Base-by-base conservation (phyloP, 805 yeast genomes). In the Saccharomycopsis sp. region DNA sequence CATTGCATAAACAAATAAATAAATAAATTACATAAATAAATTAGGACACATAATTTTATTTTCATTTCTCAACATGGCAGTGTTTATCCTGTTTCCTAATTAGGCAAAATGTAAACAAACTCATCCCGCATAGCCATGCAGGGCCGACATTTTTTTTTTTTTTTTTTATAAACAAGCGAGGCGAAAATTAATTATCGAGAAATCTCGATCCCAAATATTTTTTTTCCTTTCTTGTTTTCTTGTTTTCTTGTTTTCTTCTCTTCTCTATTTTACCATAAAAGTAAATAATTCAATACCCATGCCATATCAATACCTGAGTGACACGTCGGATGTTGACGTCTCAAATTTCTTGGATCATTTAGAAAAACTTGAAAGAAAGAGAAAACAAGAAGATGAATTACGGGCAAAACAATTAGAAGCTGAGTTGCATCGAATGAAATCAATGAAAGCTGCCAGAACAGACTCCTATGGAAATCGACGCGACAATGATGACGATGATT, bases 301-400 rank as follows among this genome's bases (percentile, higher is more conserved):
- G 42, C 40, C 48, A 5, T 47, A 47, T 38, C 45, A 47, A 21
- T 47, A 47, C 27, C 51, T 43, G 42, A 40, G 39, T 32, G 51
- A 47, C 11, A 42, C 38, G 6, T 40, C 45, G 11, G 51, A 47
- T 23, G 44, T 44, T 17, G 51, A 47, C 22, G 44, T 47, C 14
- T 47, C 51, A 11, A 44, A 47, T 33, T 41, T 47, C 32, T 32
- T 47, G 38, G 45, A 44, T 22, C 47, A 44, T 14, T 40, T 47
- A 13, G 47, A 47, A 29, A 17, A 21, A 20, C 29, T 47, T 7
- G 51, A 47, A 19, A 31, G 29, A 14, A 47, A 47, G 21, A 29
- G 44, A 20, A 38, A 44, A 40, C 32, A 38, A 26, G 46, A 38
- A 38, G 47, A 48, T 33, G 43, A 44, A 24, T 14, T 42, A 13